A percentile compares a stretch with the other conserved stretches of the same genome.
phyloP scores from a whole-genome alignment of 306 rosid genomes.

The Quercus ilex region DNA sequence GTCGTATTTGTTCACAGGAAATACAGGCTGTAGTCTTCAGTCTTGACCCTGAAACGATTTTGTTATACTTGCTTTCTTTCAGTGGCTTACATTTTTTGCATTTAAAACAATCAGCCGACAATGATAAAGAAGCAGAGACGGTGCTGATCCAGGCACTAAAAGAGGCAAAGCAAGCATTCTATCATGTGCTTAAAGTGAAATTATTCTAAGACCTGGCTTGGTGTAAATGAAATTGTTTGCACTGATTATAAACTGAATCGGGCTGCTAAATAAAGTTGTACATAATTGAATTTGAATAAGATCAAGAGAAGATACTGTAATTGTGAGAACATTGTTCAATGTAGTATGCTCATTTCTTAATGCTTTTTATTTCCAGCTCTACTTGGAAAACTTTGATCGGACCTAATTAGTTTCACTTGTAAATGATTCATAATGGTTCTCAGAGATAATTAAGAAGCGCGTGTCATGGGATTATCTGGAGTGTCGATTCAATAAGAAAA shows the following conservation, averaged over 20 bases:
- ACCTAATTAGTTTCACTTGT: background rate
- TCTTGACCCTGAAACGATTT: background rate
- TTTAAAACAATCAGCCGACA: background rate
- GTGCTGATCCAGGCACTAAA: background rate
- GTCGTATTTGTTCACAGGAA: conserved; percentile 25
- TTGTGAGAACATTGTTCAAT: background rate
- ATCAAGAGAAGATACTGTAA: background rate
- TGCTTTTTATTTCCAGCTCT: background rate
- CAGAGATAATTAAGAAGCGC: too few relatives aligned
- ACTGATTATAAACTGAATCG: background rate
- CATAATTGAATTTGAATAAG: background rate
- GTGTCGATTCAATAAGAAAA: too few relatives aligned
- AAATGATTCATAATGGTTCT: too few relatives aligned
- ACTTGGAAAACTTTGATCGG: background rate
- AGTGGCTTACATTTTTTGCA: background rate
- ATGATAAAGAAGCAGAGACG: background rate
- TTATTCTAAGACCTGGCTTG: background rate
- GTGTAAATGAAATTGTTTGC: background rate
- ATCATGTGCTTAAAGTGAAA: background rate
- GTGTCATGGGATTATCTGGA: too few relatives aligned
- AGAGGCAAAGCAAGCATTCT: background rate
- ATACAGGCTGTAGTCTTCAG: background rate
- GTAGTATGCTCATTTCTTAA: background rate
- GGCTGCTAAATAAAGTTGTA: background rate
- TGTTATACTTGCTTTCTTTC: conserved; percentile 8